A percentile compares a stretch with the other conserved stretches of the same genome.
Evolutionary conservation across 2,329 filamentous ascomycete species (phyloP).

Genomic region (Hypoxylon sp.): DNA sequence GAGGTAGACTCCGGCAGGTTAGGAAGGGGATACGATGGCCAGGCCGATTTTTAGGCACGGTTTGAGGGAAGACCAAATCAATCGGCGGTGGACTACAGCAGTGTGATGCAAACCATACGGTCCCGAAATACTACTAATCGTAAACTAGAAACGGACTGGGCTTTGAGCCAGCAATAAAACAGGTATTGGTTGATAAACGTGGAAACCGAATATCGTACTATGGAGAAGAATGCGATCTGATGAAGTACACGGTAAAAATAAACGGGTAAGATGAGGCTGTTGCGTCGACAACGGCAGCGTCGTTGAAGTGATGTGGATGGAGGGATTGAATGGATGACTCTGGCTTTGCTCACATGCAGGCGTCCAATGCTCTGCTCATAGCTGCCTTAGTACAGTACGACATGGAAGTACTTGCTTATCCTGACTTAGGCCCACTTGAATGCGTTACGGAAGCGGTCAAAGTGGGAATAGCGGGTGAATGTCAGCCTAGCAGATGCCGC

Average conservation of each 20-base stretch:
- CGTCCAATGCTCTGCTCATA: slow-evolving; percentile 33
- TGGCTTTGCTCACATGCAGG: slow-evolving; percentile 43
- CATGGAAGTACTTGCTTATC: slow-evolving; percentile 29
- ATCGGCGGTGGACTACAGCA: slow-evolving; percentile 43
- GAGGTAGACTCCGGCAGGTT: slow-evolving; percentile 52
- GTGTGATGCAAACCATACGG: slow-evolving; percentile 45
- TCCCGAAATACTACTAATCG: slow-evolving; percentile 19
- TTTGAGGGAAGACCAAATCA: slow-evolving; percentile 33
- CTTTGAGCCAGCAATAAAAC: slow-evolving; percentile 33
- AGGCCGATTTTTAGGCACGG: slow-evolving; percentile 41
- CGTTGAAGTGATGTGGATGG: slow-evolving; percentile 36
- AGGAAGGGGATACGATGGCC: slow-evolving; percentile 22
- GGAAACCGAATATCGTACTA: slow-evolving; percentile 13
- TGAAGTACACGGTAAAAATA: slow-evolving; percentile 30
- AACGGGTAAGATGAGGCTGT: slow-evolving; percentile 26
- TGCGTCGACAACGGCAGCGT: slow-evolving; percentile 28
- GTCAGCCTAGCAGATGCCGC: slow-evolving; percentile 12
- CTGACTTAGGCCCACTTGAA: slow-evolving; percentile 30
- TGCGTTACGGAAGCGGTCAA: slow-evolving; percentile 47
- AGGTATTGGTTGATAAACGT: slow-evolving; percentile 7
- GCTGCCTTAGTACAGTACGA: slow-evolving; percentile 8
- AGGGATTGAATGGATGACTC: slow-evolving; percentile 38
- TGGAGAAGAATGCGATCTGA: slow-evolving; percentile 17
- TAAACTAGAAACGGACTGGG: slow-evolving; percentile 16
- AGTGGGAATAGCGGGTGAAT: slow-evolving; percentile 31